Evolutionary conservation across 352 stramenopile species (phyloP).

Genomic region (Pythium utonaiense): DNA sequence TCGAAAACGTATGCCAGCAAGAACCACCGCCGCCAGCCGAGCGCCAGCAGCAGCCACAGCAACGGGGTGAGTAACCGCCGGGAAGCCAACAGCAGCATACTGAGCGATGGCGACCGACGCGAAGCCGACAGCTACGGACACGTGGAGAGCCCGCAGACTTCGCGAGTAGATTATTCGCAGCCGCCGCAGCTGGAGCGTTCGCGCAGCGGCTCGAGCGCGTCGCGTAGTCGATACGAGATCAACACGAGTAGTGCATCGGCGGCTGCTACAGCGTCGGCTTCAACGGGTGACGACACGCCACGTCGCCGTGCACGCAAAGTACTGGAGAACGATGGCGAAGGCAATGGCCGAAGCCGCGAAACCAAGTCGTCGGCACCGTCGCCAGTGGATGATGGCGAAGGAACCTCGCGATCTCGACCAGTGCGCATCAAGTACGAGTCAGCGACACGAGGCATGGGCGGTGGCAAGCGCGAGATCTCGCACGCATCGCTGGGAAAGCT

Average conservation of each 20-base stretch:
- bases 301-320: conserved; percentile 18
- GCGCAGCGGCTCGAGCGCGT: conserved; percentile 17
- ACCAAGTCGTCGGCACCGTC: conserved; percentile 2
- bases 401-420: conserved; percentile 30
- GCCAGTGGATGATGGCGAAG: background rate
- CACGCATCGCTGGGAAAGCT: conserved; percentile 82
- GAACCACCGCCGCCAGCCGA: conserved; percentile 6
- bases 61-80: conserved; percentile 9
- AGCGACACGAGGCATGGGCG: conserved; percentile 46
- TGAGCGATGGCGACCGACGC: conserved; percentile 18
- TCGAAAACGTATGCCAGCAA: conserved; percentile 1
- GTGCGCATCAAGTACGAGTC: conserved; percentile 78
- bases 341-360: background rate
- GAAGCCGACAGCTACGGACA: conserved; percentile 10
- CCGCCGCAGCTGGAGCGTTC: conserved; percentile 18
- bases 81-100: conserved; percentile 12
- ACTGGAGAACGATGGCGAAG: background rate
- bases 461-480: conserved; percentile 77
- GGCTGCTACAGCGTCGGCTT: background rate
- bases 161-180: conserved; percentile 1
- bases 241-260: background rate
- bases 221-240: conserved; percentile 12
- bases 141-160: conserved; percentile 21
- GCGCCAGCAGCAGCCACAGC: background rate
- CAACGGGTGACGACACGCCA: conserved; percentile 13